Percentiles rank a stretch among this genome's conserved stretches.
Conservation (phyloP, 305 asterid species). For the Lippia alba region DNA sequence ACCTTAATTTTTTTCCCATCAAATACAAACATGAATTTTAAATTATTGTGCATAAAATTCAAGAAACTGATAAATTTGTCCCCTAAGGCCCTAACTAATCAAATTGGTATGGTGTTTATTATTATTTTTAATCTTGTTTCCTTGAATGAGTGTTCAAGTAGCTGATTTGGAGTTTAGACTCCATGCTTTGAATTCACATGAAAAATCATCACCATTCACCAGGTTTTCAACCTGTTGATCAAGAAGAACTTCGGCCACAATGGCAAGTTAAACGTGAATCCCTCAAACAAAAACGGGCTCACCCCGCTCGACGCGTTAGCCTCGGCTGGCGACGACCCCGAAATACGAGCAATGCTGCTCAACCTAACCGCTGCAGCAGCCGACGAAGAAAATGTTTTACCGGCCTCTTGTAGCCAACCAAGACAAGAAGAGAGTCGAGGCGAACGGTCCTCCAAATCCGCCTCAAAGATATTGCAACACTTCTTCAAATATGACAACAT, state of each 20-base stretch:
- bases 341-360: slow-evolving; percentile 55
- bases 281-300: slow-evolving; percentile 40
- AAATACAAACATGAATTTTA: too few relatives aligned
- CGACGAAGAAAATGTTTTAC: not conserved
- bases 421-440: slow-evolving; percentile 9
- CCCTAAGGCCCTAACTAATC: too few relatives aligned
- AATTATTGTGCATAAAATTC: too few relatives aligned
- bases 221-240: slow-evolving; percentile 51
- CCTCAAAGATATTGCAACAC: slow-evolving; percentile 38
- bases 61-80: too few relatives aligned
- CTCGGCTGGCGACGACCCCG: slow-evolving; percentile 51
- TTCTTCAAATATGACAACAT: slow-evolving; percentile 53
- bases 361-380: slow-evolving; percentile 34
- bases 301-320: slow-evolving; percentile 45
- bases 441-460: slow-evolving; percentile 8
- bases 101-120: too few relatives aligned
- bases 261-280: slow-evolving; percentile 45
- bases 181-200: not conserved
- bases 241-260: slow-evolving; percentile 33
- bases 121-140: too few relatives aligned
- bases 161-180: too few relatives aligned
- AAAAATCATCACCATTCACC: slow-evolving; percentile 24
- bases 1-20: too few relatives aligned
- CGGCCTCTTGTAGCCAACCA: not conserved
- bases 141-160: too few relatives aligned